phyloP scores from a whole-genome alignment of 352 stramenopile genomes.

The Phytophthora foliorum region DNA sequence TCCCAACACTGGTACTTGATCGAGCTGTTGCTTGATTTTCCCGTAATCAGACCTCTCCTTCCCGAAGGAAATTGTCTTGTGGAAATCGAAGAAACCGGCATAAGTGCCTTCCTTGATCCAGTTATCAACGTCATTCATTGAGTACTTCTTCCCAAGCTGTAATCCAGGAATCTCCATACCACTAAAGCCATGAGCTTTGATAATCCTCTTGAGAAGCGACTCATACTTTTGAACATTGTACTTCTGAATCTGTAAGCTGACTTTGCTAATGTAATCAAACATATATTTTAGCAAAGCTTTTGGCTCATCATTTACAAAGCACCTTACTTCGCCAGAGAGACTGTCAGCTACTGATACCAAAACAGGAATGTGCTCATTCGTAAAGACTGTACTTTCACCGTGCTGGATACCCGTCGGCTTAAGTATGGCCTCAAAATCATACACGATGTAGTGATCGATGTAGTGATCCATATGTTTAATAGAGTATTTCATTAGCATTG shows the following conservation, averaged over 20 bases:
- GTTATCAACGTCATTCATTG: not conserved
- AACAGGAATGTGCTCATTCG: slow-evolving; percentile 15
- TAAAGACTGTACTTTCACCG: slow-evolving; percentile 9
- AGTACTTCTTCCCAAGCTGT: slow-evolving; percentile 4
- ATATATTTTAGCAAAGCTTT: slow-evolving; percentile 2
- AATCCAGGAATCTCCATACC: slow-evolving; percentile 9
- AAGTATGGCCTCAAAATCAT: slow-evolving; percentile 18
- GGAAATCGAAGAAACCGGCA: slow-evolving; percentile 6
- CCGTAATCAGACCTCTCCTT: slow-evolving; percentile 4
- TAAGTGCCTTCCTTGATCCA: slow-evolving; percentile 9
- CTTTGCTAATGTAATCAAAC: slow-evolving; percentile 7
- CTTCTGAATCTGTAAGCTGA: not conserved
- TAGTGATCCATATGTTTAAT: slow-evolving; percentile 14
- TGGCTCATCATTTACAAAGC: slow-evolving; percentile 18
- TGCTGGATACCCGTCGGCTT: slow-evolving; percentile 22
- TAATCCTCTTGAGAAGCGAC: not conserved
- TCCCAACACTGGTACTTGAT: slow-evolving; percentile 20
- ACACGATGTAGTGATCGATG: slow-evolving; percentile 1
- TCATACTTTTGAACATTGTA: slow-evolving; percentile 16
- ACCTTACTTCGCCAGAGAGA: slow-evolving; percentile 11
- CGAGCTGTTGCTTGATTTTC: not conserved
- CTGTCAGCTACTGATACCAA: slow-evolving; percentile 12
- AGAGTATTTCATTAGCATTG: slow-evolving; percentile 20
- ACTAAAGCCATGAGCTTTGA: not conserved
- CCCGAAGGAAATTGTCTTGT: not conserved